phyloP scores from a whole-genome alignment of 2,329 filamentous ascomycete species.

The Venturia aucupariae region DNA sequence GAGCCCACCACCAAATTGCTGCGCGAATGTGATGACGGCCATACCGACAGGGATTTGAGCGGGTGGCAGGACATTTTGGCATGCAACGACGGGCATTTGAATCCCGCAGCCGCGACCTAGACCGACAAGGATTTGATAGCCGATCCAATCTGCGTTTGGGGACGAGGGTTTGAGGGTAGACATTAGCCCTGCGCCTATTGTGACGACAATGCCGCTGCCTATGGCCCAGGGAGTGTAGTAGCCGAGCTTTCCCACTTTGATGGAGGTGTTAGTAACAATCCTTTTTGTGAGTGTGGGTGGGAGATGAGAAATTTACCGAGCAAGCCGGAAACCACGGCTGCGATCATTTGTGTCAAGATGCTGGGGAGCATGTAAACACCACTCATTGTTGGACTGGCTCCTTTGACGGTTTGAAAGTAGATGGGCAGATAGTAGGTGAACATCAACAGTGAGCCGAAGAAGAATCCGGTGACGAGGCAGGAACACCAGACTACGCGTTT shows the following conservation, averaged over 20 bases:
- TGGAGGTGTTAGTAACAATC: not conserved
- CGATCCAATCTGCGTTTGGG: conserved; percentile 39
- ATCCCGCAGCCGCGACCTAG: conserved; percentile 38
- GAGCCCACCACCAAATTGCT: conserved; percentile 56
- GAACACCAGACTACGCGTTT: conserved; percentile 5
- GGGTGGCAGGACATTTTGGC: conserved; percentile 28
- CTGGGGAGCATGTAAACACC: conserved; percentile 29
- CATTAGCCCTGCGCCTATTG: conserved; percentile 20
- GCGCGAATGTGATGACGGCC: conserved; percentile 27
- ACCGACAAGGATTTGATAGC: conserved; percentile 44
- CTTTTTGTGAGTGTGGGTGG: not conserved
- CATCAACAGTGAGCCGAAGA: conserved; percentile 29
- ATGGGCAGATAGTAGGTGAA: conserved; percentile 36
- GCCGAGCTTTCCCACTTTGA: conserved; percentile 23
- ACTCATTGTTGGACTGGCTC: conserved; percentile 28
- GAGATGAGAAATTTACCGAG: conserved; percentile 19
- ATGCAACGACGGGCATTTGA: conserved; percentile 43
- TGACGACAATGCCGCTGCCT: conserved; percentile 21
- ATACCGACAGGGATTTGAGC: conserved; percentile 21
- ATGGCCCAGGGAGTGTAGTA: conserved; percentile 29
- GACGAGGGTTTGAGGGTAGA: conserved; percentile 30
- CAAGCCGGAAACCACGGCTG: conserved; percentile 25
- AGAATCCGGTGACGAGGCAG: conserved; percentile 18
- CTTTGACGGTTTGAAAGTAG: conserved; percentile 36
- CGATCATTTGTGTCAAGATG: conserved; percentile 26